phyloP scores from a whole-genome alignment of 306 rosid genomes.

The Quercus gilva region DNA sequence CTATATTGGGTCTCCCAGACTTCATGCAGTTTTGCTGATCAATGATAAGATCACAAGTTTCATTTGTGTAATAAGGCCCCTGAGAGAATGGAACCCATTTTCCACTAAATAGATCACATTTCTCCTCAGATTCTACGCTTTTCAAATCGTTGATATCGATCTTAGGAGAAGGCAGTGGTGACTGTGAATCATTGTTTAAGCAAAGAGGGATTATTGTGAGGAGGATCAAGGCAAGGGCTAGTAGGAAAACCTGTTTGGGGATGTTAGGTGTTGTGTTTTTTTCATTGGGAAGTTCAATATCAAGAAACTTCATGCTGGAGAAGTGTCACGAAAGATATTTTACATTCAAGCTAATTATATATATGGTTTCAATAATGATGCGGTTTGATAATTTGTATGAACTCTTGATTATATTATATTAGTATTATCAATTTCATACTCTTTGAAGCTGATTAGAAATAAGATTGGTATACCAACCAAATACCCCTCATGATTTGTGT shows the following conservation, averaged over 20 bases:
- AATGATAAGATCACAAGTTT: slow-evolving; percentile 52
- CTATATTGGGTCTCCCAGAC: slow-evolving; percentile 69
- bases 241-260: slow-evolving; percentile 14
- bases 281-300: slow-evolving; percentile 17
- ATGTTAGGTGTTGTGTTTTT: slow-evolving; percentile 25
- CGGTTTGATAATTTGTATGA: not conserved
- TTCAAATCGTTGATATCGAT: slow-evolving; percentile 5
- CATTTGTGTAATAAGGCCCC: slow-evolving; percentile 62
- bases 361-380: not conserved
- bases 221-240: slow-evolving; percentile 15
- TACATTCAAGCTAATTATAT: slow-evolving; percentile 1
- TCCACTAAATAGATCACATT: slow-evolving; percentile 64
- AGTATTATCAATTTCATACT: not conserved
- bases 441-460: not conserved
- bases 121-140: slow-evolving; percentile 15
- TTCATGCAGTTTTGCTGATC: slow-evolving; percentile 83
- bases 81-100: slow-evolving; percentile 58
- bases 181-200: slow-evolving; percentile 24
- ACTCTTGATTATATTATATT: not conserved
- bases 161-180: slow-evolving; percentile 26
- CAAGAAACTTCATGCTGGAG: slow-evolving; percentile 31
- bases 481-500: not conserved
- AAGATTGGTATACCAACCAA: slow-evolving; percentile 18
- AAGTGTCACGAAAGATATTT: slow-evolving; percentile 3
- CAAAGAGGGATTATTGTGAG: slow-evolving; percentile 40